Base-by-base conservation (phyloP, 2,329 filamentous ascomycete species). In the Clarireedia monteithiana region DNA sequence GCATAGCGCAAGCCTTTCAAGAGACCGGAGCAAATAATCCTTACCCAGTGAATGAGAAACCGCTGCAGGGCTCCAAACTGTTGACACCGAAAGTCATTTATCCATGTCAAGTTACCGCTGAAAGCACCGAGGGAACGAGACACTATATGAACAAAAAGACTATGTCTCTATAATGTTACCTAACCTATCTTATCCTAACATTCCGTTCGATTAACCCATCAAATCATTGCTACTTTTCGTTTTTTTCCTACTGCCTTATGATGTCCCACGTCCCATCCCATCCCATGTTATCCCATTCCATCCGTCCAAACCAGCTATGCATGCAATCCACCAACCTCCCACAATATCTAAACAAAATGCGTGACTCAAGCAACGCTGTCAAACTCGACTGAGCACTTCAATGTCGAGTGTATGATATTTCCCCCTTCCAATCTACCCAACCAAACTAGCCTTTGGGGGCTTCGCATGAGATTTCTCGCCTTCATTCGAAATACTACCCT, bases 401-500 rank as follows among this genome's bases (percentile, higher is more conserved):
- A 60, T 62, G 60, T 61, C 57, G 60, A 61, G 61, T 55, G 30
- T 59, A 48, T 60, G n/a, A 52, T 34, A 44, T 20, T 3, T 10
- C 10, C 34, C 26, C 36, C 6, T 2, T 7, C 27, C 17, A 15
- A 49, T 55, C 44, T 66, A 67, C 26, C 65, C 65, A 24, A 61
- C 60, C 53, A 66, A 55, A 48, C 57, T 64, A 50, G 63, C 61
- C 9, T 30, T 56, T 10, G 52, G 57, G 6, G 53, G 30, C 10
- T 38, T 59, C 6, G 52, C 56, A 9, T 46, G 26, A 2, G 42
- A 5, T 45, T 47, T 34, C 4, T 27, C 47, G 20, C 42, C 48
- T 40, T 58, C 39, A 17, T 52, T 54, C 4, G 60, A 52, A 26
- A 66, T 54, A 50, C 80, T 84, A 45, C 85, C 82, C 69, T 82